phyloP scores from a whole-genome alignment of 768 basidiomycete species.

The Russula ochroleuca region DNA sequence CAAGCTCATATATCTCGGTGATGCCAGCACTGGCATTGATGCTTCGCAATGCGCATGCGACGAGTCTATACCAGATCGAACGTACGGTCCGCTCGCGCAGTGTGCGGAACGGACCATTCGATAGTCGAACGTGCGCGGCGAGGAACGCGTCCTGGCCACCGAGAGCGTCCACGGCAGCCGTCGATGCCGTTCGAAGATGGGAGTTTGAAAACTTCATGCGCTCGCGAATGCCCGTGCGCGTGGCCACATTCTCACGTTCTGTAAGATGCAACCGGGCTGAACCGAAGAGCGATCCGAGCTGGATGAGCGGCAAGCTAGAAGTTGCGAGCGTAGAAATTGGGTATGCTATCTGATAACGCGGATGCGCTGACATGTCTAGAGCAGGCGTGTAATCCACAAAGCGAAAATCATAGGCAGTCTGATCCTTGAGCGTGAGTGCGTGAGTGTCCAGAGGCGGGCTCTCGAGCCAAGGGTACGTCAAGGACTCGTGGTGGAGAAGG shows the following conservation, averaged over 20 bases:
- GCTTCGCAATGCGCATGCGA: conserved; percentile 44
- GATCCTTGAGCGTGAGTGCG: conserved; percentile 49
- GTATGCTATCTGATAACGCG: conserved; percentile 41
- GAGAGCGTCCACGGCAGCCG: conserved; percentile 37
- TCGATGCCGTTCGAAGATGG: conserved; percentile 41
- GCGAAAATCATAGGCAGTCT: conserved; percentile 56
- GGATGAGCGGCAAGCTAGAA: conserved; percentile 49
- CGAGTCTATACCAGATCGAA: conserved; percentile 53
- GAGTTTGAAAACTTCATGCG: conserved; percentile 56
- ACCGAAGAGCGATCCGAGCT: conserved; percentile 74
- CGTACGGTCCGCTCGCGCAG: conserved; percentile 43
- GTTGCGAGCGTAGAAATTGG: conserved; percentile 42
- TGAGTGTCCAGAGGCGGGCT: conserved; percentile 43
- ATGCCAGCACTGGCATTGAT: conserved; percentile 7
- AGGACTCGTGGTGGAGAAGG: conserved; percentile 49
- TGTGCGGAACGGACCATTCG: conserved; percentile 58
- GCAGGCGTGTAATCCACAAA: conserved; percentile 41
- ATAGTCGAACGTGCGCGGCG: conserved; percentile 63
- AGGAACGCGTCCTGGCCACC: conserved; percentile 45
- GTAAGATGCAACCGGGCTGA: conserved; percentile 60
- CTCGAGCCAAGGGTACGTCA: conserved; percentile 47
- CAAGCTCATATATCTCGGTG: conserved; percentile 8
- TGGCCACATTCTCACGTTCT: conserved; percentile 36
- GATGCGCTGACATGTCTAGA: conserved; percentile 29
- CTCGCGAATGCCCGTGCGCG: conserved; percentile 48